Conservation (phyloP, 2,329 filamentous ascomycete species). For the Aureobasidium sp. region DNA sequence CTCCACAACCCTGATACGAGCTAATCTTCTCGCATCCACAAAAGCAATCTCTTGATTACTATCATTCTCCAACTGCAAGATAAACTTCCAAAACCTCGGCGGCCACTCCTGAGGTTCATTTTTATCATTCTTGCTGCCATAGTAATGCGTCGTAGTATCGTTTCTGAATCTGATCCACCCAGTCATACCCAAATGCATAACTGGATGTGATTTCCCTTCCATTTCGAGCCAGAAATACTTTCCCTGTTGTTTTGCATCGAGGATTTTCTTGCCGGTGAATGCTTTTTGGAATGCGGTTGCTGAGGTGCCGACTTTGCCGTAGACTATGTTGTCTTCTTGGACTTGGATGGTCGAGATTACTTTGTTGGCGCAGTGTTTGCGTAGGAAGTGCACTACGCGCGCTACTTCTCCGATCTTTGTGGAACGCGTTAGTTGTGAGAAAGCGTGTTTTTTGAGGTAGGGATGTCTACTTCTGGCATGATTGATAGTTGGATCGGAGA, state of each 20-base stretch:
- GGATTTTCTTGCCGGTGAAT: constrained; percentile 64
- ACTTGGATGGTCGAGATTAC: constrained; percentile 62
- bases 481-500: neutral
- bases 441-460: too few species aligned
- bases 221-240: constrained; percentile 96
- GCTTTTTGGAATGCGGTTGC: constrained; percentile 65
- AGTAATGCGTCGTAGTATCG: constrained; percentile 72
- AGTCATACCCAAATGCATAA: constrained; percentile 45
- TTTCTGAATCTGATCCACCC: constrained; percentile 85
- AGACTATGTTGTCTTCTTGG: constrained; percentile 74
- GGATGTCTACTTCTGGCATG: neutral
- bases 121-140: constrained; percentile 42
- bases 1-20: constrained; percentile 71
- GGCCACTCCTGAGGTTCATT: constrained; percentile 59
- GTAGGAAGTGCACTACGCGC: constrained; percentile 77
- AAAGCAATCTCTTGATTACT: constrained; percentile 62
- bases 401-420: constrained; percentile 54
- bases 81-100: constrained; percentile 82
- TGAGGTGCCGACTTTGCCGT: constrained; percentile 80
- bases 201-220: constrained; percentile 67
- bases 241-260: constrained; percentile 71
- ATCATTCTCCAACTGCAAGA: constrained; percentile 44
- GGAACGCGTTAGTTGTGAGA: neutral
- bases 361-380: constrained; percentile 75
- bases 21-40: constrained; percentile 72